These are phyloP conservation scores for Ustilago loliicola DNA, from an alignment of 1,284 basidiomycete species.

Conservation along the genomic window DNA sequence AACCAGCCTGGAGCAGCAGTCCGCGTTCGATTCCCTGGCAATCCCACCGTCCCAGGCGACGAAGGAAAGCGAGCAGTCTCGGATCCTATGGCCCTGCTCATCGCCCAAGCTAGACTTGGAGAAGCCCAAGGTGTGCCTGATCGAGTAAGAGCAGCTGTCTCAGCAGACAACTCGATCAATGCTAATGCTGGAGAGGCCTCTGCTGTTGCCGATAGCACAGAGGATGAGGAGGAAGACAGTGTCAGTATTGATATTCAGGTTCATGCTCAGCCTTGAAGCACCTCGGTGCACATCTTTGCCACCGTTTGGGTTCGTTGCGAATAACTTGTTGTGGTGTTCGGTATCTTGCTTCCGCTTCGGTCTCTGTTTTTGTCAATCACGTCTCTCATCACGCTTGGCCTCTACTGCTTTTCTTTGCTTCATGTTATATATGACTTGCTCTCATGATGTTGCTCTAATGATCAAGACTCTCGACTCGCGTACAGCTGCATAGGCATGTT, in stretches of 20 bases:
- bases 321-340: neutral
- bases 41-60: neutral
- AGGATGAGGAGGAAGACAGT: conserved; percentile 29
- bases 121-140: conserved; percentile 15
- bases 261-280: neutral
- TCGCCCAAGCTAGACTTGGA: conserved; percentile 14
- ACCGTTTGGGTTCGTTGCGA: neutral
- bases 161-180: conserved; percentile 35
- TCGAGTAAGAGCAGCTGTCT: conserved; percentile 29
- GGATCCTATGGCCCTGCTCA: conserved; percentile 31
- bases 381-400: neutral
- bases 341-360: neutral
- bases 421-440: neutral
- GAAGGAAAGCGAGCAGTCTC: conserved; percentile 24
- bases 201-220: neutral
- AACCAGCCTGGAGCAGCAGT: neutral
- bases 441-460: conserved; percentile 4
- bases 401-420: neutral
- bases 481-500: neutral
- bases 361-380: neutral
- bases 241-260: conserved; percentile 37
- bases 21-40: conserved; percentile 18
- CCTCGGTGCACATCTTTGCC: neutral
- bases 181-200: conserved; percentile 7
- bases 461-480: neutral